Conservation (phyloP, 2,329 filamentous ascomycete genomes). For the Colletotrichum sp. region DNA sequence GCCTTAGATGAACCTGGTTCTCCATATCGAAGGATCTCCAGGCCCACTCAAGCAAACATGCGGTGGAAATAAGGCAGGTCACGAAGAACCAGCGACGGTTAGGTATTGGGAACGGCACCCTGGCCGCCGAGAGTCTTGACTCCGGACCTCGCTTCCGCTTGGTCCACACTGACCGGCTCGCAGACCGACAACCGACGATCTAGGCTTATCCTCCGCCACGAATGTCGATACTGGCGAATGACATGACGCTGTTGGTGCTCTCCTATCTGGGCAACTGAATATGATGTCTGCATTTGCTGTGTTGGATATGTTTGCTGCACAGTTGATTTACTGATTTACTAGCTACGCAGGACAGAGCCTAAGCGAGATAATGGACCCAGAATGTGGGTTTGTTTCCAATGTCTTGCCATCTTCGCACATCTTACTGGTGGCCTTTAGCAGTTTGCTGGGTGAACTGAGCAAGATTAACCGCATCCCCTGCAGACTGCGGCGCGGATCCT, state of each 20-base stretch:
- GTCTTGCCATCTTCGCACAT: background rate
- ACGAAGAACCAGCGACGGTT: background rate
- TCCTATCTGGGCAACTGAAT: background rate
- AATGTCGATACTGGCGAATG: background rate
- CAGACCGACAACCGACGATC: background rate
- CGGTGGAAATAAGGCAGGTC: background rate
- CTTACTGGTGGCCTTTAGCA: background rate
- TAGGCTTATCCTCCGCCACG: background rate
- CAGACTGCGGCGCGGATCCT: background rate
- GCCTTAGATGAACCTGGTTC: background rate
- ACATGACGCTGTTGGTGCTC: background rate
- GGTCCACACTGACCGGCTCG: background rate
- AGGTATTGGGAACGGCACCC: background rate
- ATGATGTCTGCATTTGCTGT: background rate
- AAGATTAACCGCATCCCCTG: background rate
- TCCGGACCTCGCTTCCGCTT: background rate
- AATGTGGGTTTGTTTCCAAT: rapidly evolving
- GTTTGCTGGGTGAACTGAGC: background rate
- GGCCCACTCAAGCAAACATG: background rate
- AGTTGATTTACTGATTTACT: background rate
- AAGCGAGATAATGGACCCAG: background rate
- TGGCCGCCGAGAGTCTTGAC: background rate
- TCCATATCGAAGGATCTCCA: background rate
- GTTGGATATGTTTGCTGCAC: background rate
- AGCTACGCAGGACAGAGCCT: background rate